phyloP scores from a whole-genome alignment of 495 filamentous ascomycete genomes.

The Beverwykella pulmonaria region DNA sequence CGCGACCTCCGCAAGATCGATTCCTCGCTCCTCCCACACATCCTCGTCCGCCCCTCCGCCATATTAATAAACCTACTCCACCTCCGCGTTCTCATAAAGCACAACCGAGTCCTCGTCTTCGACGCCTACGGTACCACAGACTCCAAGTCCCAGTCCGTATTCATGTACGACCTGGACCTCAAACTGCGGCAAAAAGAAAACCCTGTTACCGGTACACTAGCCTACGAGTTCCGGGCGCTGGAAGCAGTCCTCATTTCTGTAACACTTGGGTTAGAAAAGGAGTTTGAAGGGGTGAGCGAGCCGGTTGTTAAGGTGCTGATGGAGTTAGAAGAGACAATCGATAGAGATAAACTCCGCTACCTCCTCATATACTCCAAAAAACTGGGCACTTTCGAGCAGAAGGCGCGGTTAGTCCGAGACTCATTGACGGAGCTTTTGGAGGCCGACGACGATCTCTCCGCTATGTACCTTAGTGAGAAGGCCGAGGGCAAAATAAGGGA shows the following conservation, averaged over 20 bases:
- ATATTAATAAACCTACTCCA: slow-evolving; percentile 95
- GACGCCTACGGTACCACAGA: slow-evolving; percentile 94
- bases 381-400: slow-evolving; percentile 95
- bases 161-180: slow-evolving; percentile 86
- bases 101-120: slow-evolving; percentile 90
- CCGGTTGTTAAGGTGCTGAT: slow-evolving; percentile 85
- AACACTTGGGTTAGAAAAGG: slow-evolving; percentile 83
- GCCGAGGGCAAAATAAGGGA: slow-evolving; percentile 69
- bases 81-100: slow-evolving; percentile 89
- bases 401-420: slow-evolving; percentile 90
- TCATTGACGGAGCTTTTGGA: slow-evolving; percentile 96
- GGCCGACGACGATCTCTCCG: slow-evolving; percentile 90
- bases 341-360: slow-evolving; percentile 87
- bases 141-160: slow-evolving; percentile 91
- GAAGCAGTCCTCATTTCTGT: slow-evolving; percentile 83
- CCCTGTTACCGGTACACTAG: slow-evolving; percentile 56
- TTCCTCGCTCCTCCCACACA: slow-evolving; percentile 95
- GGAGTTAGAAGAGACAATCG: slow-evolving; percentile 95
- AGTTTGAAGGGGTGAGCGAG: slow-evolving; percentile 89
- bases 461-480: slow-evolving; percentile 94
- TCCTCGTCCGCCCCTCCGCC: slow-evolving; percentile 89
- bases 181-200: slow-evolving; percentile 59
- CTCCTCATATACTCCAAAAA: slow-evolving; percentile 93
- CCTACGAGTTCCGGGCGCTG: slow-evolving; percentile 73
- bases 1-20: slow-evolving; percentile 98